Percentiles rank a stretch among this genome's conserved stretches.
phyloP scores from a whole-genome alignment of 1,139 yeast genomes.

The Yamadazyma epiphylla region DNA sequence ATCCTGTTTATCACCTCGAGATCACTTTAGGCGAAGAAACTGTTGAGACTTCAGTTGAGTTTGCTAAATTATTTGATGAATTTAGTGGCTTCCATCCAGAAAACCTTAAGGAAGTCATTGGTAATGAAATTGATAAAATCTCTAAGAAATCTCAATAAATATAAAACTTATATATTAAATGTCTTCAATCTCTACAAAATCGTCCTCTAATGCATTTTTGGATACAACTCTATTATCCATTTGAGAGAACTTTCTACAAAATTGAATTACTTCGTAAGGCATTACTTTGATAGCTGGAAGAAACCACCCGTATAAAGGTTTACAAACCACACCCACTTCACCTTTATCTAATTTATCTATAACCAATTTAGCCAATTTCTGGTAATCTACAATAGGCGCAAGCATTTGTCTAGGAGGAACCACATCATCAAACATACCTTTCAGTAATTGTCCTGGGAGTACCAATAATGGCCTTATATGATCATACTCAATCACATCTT shows the following conservation, averaged over 20 bases:
- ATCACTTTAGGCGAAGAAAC: constrained; percentile 25
- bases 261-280: constrained; percentile 46
- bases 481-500: constrained; percentile 35
- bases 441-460: constrained; percentile 64
- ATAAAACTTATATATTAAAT: too few species aligned
- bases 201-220: too few species aligned
- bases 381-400: constrained; percentile 58
- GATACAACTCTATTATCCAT: constrained; percentile 49
- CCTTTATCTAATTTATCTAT: constrained; percentile 41
- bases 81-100: constrained; percentile 45
- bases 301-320: constrained; percentile 60
- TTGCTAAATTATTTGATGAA: constrained; percentile 44
- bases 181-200: too few species aligned
- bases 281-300: constrained; percentile 50
- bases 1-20: constrained; percentile 40
- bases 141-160: constrained; percentile 14
- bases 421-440: constrained; percentile 61
- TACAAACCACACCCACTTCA: constrained; percentile 48
- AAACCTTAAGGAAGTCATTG: constrained; percentile 30
- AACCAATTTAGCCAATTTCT: constrained; percentile 40
- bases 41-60: constrained; percentile 24
- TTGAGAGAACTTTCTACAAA: constrained; percentile 47
- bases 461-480: constrained; percentile 47
- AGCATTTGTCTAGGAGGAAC: constrained; percentile 53
- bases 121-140: constrained; percentile 22